Evolutionary conservation across 2,329 filamentous ascomycete genomes (phyloP), one percentile per base, ranked within the genome.

Genomic region (Ophiocordyceps camponoti-rufipedis): DNA sequence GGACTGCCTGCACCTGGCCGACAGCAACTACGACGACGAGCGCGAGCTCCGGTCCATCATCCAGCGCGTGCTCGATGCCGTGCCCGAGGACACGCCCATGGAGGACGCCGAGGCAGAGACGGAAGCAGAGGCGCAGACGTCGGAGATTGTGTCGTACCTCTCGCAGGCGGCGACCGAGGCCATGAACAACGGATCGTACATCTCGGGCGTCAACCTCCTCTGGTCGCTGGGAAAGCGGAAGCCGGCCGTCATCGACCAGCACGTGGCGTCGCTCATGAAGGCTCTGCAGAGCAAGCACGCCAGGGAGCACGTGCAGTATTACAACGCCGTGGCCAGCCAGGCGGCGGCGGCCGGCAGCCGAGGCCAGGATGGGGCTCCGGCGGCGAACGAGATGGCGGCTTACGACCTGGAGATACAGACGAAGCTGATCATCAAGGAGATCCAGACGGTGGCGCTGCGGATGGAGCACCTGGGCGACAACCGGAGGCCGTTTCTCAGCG

Each of bases 401-500:
- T 82, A 86, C 54, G 87, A 95, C 48, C 72, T 88, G 29, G 85
- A 94, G 55, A 76, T 93, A n/a, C 88, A 91, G 51, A 88, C 86
- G 9, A 80, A 83, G 47, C 67, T 98, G 40, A 94, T 96, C 62
- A 80, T 95, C 56, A 96, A 96, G 65, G 85, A 88, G 10, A 88
- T 98, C 49, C 88, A 96, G 55, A 80, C 95, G 47, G 84, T 94
- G 19, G 85, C 91, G 2, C 74, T 87, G 51, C 80, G 91, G 41
- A 96, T 99, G 80, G 88, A 91, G 54, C 82, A 82, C 35, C 73
- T 99, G 12, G 87, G 86, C 2, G 91, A 98, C 53, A 86, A 89
- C 57, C 74, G 91, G 41, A 74, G 93, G 42, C 89, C 91, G 0
- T 98, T 96, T 67, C 74, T 99, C 1, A 96, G 88, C 57, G 89